These are phyloP conservation scores for Coprinopsis sp. DNA, from an alignment of 768 basidiomycete genomes.

Conservation along the genomic window DNA sequence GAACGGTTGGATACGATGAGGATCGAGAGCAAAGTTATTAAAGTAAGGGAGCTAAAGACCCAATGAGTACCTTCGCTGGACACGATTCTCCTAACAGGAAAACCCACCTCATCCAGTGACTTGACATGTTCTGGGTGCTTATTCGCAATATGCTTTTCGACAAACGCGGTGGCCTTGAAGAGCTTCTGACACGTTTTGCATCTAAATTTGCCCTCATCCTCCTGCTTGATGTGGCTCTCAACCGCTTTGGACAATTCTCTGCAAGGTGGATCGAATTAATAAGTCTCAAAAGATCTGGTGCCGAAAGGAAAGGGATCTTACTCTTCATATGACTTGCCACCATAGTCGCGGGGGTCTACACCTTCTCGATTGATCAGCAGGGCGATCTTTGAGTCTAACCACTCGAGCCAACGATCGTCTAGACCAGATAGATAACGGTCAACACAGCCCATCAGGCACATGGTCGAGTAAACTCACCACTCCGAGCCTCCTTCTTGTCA, in stretches of 20 bases:
- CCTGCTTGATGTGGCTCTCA: conserved; percentile 83
- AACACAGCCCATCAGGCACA: conserved; percentile 9
- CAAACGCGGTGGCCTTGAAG: conserved; percentile 95
- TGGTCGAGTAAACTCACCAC: conserved; percentile 45
- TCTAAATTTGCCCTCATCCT: conserved; percentile 95
- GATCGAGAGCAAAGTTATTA: conserved; percentile 96
- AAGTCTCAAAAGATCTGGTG: conserved; percentile 3
- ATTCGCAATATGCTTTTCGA: conserved; percentile 95
- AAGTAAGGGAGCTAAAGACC: conserved; percentile 87
- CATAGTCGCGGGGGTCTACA: conserved; percentile 84
- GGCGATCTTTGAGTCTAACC: conserved; percentile 82
- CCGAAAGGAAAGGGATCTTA: conserved; percentile 29
- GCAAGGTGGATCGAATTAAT: conserved; percentile 13
- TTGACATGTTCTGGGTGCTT: conserved; percentile 89
- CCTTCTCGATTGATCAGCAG: conserved; percentile 72
- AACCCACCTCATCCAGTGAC: conserved; percentile 71
- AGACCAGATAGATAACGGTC: conserved; percentile 9
- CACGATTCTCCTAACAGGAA: conserved; percentile 3
- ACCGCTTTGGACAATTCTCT: conserved; percentile 81
- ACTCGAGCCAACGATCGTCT: conserved; percentile 90
- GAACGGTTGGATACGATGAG: conserved; percentile 85
- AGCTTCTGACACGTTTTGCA: conserved; percentile 96
- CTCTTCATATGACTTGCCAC: conserved; percentile 89
- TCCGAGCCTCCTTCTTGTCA: conserved; percentile 49
- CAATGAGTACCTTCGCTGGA: too few species aligned